phyloP scores from a whole-genome alignment of 331 rosid species.

The Pyracantha coccinea region DNA sequence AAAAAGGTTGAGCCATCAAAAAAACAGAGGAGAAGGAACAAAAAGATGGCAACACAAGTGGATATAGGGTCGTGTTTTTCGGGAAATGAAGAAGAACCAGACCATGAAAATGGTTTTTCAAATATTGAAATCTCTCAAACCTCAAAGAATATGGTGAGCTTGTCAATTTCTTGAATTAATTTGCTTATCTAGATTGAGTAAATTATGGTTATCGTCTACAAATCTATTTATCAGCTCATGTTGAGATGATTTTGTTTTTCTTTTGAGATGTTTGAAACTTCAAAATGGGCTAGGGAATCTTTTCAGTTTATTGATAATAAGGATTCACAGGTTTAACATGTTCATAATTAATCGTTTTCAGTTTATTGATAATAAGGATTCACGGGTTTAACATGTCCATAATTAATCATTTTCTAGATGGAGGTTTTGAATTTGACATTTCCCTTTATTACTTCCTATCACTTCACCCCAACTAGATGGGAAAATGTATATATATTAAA shows the following conservation, averaged over 20 bases:
- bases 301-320: background rate
- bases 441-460: background rate
- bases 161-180: background rate
- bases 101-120: constrained; percentile 33
- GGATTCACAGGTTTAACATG: too few species aligned
- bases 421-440: background rate
- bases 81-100: constrained; percentile 30
- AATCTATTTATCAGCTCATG: background rate
- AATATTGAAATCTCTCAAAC: constrained; percentile 21
- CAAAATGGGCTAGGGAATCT: background rate
- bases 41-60: constrained; percentile 27
- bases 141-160: constrained; percentile 46
- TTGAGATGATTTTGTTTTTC: background rate
- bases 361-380: background rate
- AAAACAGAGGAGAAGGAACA: constrained; percentile 62
- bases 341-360: too few species aligned
- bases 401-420: too few species aligned
- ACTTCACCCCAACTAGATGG: background rate
- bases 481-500: background rate
- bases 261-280: constrained; percentile 1
- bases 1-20: constrained; percentile 45
- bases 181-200: background rate
- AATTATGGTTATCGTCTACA: background rate
- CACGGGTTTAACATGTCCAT: too few species aligned
- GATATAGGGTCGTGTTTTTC: constrained; percentile 33